Percentiles rank a stretch among this genome's conserved stretches.
These are phyloP conservation scores for Bathelium albidoporum DNA, from an alignment of 495 filamentous ascomycete species.

Conservation along the genomic window DNA sequence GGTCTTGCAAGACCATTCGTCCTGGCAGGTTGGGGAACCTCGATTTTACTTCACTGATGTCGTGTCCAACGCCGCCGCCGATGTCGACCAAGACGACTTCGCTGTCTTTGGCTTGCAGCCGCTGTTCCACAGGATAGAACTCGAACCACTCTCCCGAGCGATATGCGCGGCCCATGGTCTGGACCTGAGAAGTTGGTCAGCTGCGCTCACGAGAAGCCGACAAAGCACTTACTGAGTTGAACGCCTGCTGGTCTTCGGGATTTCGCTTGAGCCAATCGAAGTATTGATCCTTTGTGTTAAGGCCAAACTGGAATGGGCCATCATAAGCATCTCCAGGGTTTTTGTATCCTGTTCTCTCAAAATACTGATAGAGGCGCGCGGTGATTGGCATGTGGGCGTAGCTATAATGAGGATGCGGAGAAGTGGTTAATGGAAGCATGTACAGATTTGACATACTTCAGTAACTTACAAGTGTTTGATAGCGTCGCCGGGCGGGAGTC, in stretches of 20 bases:
- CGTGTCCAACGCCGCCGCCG: conserved; percentile 42
- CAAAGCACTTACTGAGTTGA: no score
- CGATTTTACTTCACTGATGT: conserved; percentile 36
- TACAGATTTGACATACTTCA: no score
- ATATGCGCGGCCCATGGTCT: no score
- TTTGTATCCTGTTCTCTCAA: conserved; percentile 3
- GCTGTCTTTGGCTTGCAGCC: not conserved
- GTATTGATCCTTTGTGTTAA: not conserved
- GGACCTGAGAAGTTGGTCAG: no score
- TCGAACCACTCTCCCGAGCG: no score
- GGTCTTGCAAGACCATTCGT: conserved; percentile 41
- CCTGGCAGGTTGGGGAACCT: conserved; percentile 32
- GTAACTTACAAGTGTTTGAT: no score
- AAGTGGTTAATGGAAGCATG: no score
- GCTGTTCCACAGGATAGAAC: conserved; percentile 7
- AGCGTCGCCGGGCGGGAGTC: no score
- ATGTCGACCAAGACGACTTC: conserved; percentile 44
- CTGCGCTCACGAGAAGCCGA: no score
- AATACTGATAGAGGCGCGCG: no score
- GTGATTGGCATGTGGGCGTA: no score
- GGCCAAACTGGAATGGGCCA: conserved; percentile 2
- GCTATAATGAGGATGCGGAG: no score
- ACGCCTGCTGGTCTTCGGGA: not conserved
- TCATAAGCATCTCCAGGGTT: conserved; percentile 3
- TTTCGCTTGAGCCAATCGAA: conserved; percentile 4